Base-by-base conservation (phyloP, 2,329 filamentous ascomycete genomes). In the Fusarium begoniae region DNA sequence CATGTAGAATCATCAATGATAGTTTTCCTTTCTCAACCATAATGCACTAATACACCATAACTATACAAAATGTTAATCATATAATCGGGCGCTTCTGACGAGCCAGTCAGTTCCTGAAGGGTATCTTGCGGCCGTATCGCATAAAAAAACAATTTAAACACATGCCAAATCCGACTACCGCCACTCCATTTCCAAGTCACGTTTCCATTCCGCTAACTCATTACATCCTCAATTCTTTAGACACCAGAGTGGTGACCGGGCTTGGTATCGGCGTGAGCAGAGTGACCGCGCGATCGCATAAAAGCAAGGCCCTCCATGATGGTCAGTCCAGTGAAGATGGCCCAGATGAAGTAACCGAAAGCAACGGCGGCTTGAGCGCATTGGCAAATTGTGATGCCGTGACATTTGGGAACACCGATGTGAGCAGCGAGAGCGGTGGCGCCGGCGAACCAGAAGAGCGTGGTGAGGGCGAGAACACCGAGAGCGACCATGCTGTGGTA, bases 371-470 rank as follows among this genome's bases (percentile, higher is more conserved):
- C 91, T 82, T 93, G 90, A 14, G 88, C 83, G 17, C 88, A 84
- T 50, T 86, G 85, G 81, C 93, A 95, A 22, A 85, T 85, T 24
- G 82, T 84, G 55, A 82, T 84, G 47, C 84, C 85, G 79, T 90
- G 91, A 64, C 87, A 84, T 14, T 80, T 82, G 0, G 89, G 84
- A 22, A 88, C 86, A 60, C 89, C 88, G 65, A 94, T 83, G 63
- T 86, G 86, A 26, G 90, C 91, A 1, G 92, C 94, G 17, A 95
- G 83, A 1, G 94, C 94, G 74, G 97, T 91, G 77, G 94, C 93
- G 12, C 94, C 94, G 2, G 92, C 91, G 79, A 98, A 96, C 95
- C 95, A 98, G 85, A 97, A 97, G 64, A 97, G 87, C 84, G 92
- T 91, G 15, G 94, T 96, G 30, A 96, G 75, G 53, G 85, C 86